These are phyloP conservation scores for Gracilaria caudata DNA, from an alignment of 23 red algal genomes.

Conservation along the genomic window DNA sequence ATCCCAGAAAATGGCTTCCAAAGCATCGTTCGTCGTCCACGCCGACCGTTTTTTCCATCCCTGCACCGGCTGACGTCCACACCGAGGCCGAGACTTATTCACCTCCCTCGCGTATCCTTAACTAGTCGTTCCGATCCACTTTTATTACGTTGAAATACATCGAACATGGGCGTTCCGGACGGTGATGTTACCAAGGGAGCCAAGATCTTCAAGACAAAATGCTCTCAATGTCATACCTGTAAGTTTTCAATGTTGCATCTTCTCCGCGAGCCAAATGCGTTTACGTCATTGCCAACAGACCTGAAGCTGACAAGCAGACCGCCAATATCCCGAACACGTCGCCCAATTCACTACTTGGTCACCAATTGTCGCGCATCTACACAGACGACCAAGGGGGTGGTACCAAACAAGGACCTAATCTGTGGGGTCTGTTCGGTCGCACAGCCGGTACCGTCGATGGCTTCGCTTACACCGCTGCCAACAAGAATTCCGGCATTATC, in stretches of 20 bases:
- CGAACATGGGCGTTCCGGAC: constrained; percentile 24
- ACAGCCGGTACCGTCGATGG: constrained; percentile 83
- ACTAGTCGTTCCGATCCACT: not conserved
- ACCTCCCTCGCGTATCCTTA: not conserved
- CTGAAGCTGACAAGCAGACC: not conserved
- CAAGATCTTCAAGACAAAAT: constrained; percentile 99
- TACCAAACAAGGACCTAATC: constrained; percentile 96
- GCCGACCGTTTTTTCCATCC: not conserved
- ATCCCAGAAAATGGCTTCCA: not conserved
- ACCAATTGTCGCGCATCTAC: not conserved
- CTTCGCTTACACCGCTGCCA: constrained; percentile 97
- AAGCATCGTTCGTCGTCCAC: not conserved
- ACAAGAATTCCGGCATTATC: constrained; percentile 98
- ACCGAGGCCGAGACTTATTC: no score
- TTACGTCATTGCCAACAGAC: not conserved
- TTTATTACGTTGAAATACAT: no score
- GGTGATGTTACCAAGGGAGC: constrained; percentile 79
- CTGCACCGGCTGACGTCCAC: no score
- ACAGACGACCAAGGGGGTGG: constrained; percentile 69
- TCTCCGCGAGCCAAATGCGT: not conserved
- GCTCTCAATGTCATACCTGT: constrained; percentile 99
- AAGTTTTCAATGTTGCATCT: constrained; percentile 10
- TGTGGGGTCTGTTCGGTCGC: constrained; percentile 96
- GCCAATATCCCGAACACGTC: not conserved
- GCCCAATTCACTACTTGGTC: not conserved